Evolutionary conservation across 164 flowering plant species (phyloP).

Genomic region (Houttuynia cordata): DNA sequence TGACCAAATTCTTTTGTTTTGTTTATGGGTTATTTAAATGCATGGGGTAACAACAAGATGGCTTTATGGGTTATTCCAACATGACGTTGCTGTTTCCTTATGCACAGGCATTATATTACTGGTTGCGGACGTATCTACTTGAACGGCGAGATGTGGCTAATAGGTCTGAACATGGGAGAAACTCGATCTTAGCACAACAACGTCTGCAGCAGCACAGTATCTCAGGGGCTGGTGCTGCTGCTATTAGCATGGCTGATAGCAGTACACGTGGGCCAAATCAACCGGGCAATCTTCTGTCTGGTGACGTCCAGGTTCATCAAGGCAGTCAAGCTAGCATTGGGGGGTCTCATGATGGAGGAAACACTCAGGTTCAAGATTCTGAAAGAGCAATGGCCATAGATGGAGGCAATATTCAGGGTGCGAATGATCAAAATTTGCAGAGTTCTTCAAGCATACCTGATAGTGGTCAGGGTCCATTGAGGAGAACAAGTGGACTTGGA

Average conservation of each 20-base stretch:
- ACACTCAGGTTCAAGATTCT: slow-evolving; percentile 68
- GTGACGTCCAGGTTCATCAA: slow-evolving; percentile 63
- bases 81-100: neutral
- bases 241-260: slow-evolving; percentile 50
- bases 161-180: slow-evolving; percentile 76
- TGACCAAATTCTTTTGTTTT: no score
- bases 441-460: slow-evolving; percentile 48
- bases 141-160: slow-evolving; percentile 96
- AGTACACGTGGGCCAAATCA: slow-evolving; percentile 43
- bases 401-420: slow-evolving; percentile 31
- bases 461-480: slow-evolving; percentile 46
- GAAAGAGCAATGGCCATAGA: slow-evolving; percentile 61
- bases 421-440: slow-evolving; percentile 57
- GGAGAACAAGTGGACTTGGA: slow-evolving; percentile 60
- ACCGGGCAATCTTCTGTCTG: slow-evolving; percentile 22
- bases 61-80: neutral
- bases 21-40: no score
- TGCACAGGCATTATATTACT: slow-evolving; percentile 92
- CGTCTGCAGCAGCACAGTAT: slow-evolving; percentile 85
- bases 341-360: slow-evolving; percentile 73
- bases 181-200: slow-evolving; percentile 71
- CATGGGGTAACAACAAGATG: no score
- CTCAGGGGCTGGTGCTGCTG: slow-evolving; percentile 30
- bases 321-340: slow-evolving; percentile 43
- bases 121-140: slow-evolving; percentile 96